Base-by-base conservation (phyloP, 805 yeast genomes). In the Yarrowia osloensis region DNA sequence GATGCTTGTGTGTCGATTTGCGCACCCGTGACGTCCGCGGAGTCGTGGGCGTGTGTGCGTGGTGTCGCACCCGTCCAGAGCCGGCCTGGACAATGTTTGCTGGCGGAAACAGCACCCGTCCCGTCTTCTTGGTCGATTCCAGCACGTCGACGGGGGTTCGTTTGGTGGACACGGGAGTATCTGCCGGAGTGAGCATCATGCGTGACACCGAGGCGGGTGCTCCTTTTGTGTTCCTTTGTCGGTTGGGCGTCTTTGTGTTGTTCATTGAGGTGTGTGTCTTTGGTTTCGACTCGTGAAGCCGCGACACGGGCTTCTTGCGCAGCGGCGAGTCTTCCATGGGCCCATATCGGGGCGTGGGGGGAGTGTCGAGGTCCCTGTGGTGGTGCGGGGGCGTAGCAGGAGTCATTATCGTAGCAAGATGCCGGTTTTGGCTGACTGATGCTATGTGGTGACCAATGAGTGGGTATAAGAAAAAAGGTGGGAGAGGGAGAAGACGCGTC, bases 381-480 rank as follows among this genome's bases (percentile, higher is more conserved):
- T n/a, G 13, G 13, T 55, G 67, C 1, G 67, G 67, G 1, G 66
- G 66, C 9, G 66, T 61, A 35, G 66, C 49, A 26, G 66, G 66
- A 2, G 42, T 31, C 66, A 61, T 61, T 21, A n/a, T 12, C 22
- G 46, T 33, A 50, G 57, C 57, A 50, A 50, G 15, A 4, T 8
- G 15, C 21, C 33, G n/a, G n/a, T 3, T 15, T 15, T n/a, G 21
- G 17, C 29, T 15, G 29, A 39, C 42, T 6, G 46, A 55, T 37
- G 62, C 35, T 55, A 55, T 55, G 62, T 37, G 62, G 35, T 57
- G 63, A 39, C 63, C 63, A 57, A 57, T 28, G 63, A 57, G 49
- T 28, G 28, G 63, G 49, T 57, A 57, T 57, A 57, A 57, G 37
- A 39, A 28, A 57, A 28, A 50, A 49, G 24, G 37, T 7, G 62